Evolutionary conservation across 305 asterid genomes (phyloP), one percentile per base, ranked within the genome.

Genomic region (Rubia peregrina): DNA sequence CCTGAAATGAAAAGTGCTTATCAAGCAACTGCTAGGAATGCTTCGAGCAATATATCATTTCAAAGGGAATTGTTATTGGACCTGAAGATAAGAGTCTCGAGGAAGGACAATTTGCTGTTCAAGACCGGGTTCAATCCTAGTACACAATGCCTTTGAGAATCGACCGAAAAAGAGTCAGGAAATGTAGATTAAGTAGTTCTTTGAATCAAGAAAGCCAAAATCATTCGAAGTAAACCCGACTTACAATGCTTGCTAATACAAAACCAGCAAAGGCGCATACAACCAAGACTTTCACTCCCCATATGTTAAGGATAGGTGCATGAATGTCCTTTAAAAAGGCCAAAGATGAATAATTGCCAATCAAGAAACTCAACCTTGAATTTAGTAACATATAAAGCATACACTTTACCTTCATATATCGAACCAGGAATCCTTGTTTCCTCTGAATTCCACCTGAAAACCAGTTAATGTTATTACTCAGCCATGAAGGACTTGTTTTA

Each of bases 91-190:
- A 26, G 99, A 94, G 81, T 94, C 93, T 24, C 91, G 89, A 72
- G 99, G 99, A 80, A 94, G 97, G 85, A 94, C 99, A 70, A 91
- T 86, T 86, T 91, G 95, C 81, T 94, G 99, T 79, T 94, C 97
- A 79, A 94, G 80, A 81, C 99, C 99, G 74, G 96, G 97, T 82
- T 94, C 89, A 70, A 94, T 86, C 87, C 99, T 88, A 73, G 99
- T 71, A 75, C 95, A 89, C 55, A 94, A 81, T 69, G 97, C 99
- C 99, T 94, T 81, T 71, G 77, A 64, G 65, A 62, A 74, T 74
- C 57, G 71, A 21, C 8, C 36, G 24, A n/a, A 22, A 62, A 33
- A 42, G 13, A 40, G 8, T 22, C 3, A n/a, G 33, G 33, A 64
- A 38, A 64, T 65, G 17, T 72, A 70, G 69, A 57, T 67, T 60